Evolutionary conservation across 2,329 filamentous ascomycete species (phyloP).

Genomic region (Alternaria dauci): DNA sequence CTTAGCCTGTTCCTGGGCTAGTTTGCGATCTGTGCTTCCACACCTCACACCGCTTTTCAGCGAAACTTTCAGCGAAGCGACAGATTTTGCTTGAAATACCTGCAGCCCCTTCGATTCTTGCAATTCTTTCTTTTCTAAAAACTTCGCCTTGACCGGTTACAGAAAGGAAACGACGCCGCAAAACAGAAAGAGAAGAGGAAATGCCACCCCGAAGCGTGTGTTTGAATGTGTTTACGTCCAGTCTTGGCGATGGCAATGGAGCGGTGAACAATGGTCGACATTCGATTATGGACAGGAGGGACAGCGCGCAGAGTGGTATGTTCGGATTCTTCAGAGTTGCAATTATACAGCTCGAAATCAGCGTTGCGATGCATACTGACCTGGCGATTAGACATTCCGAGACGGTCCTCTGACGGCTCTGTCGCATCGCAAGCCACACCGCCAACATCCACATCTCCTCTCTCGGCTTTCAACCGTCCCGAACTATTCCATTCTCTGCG

Average conservation of each 20-base stretch:
- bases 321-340: neutral
- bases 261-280: conserved; percentile 39
- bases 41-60: conserved; percentile 52
- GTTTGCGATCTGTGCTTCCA: conserved; percentile 44
- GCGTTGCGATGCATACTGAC: conserved; percentile 14
- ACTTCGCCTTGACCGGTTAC: conserved; percentile 17
- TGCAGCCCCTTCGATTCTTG: conserved; percentile 20
- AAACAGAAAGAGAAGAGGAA: conserved; percentile 25
- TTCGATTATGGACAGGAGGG: conserved; percentile 33
- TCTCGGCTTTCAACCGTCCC: conserved; percentile 34
- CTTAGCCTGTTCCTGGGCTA: conserved; percentile 40
- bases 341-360: conserved; percentile 2
- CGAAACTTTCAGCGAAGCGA: conserved; percentile 33
- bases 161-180: conserved; percentile 12
- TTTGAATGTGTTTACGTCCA: conserved; percentile 49
- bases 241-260: conserved; percentile 39
- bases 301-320: conserved; percentile 43
- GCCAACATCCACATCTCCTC: conserved; percentile 23
- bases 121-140: conserved; percentile 16
- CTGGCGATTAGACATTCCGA: conserved; percentile 23
- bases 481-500: conserved; percentile 35
- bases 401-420: conserved; percentile 34
- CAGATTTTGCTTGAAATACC: conserved; percentile 39
- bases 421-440: conserved; percentile 27
- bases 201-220: conserved; percentile 50